phyloP scores from a whole-genome alignment of 371 early-diverging fungal species.

The Mucor circinelloides region DNA sequence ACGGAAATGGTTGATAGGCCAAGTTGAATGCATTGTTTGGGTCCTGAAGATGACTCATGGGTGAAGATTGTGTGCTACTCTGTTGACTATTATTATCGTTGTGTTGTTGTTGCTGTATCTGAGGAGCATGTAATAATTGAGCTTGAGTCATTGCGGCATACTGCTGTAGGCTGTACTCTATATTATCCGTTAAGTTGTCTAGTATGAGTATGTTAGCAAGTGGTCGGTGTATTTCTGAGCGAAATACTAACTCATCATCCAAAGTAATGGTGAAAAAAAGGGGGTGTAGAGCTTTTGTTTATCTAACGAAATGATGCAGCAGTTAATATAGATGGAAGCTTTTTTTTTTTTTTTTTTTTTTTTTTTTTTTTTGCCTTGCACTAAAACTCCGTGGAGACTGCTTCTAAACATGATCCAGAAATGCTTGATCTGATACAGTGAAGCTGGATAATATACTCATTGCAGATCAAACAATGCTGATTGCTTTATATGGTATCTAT shows the following conservation, averaged over 20 bases:
- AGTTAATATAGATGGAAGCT: not conserved
- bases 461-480: not conserved
- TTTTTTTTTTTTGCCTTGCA: not conserved
- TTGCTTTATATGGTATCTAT: not conserved
- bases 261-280: not conserved
- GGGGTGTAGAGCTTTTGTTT: not conserved
- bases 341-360: not conserved
- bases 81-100: not conserved
- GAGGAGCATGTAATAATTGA: conserved; percentile 9
- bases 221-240: not conserved
- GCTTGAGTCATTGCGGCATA: conserved; percentile 24
- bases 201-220: not conserved
- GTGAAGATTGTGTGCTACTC: not conserved
- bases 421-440: not conserved
- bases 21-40: conserved; percentile 7
- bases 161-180: conserved; percentile 26
- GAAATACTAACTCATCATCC: not conserved
- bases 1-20: conserved; percentile 29
- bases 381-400: conserved; percentile 1
- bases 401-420: not conserved
- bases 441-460: not conserved
- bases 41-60: not conserved
- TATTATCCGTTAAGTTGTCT: conserved; percentile 25
- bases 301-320: not conserved
- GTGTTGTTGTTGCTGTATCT: not conserved